Conservation (phyloP, 371 early-diverging fungal species). For the Blakeslea trispora region DNA sequence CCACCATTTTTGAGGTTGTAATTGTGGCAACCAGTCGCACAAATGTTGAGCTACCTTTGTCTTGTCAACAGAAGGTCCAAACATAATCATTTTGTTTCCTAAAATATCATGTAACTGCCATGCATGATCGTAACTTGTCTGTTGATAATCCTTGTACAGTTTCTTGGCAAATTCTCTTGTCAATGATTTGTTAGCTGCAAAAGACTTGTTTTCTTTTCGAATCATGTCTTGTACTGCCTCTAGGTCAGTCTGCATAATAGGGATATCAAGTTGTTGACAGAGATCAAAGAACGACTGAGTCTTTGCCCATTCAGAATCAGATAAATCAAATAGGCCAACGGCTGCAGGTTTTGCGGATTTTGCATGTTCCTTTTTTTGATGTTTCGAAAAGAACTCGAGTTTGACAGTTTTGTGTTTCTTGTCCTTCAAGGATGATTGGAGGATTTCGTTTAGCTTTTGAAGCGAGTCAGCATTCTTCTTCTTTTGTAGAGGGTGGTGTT, state of each 20-base stretch:
- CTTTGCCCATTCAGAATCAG: conserved; percentile 31
- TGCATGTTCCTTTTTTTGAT: conserved; percentile 11
- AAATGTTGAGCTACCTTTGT: conserved; percentile 18
- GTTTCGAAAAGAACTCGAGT: conserved; percentile 13
- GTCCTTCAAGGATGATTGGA: conserved; percentile 4
- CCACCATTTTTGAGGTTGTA: conserved; percentile 46
- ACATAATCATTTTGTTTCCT: conserved; percentile 26
- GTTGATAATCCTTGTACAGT: conserved; percentile 23
- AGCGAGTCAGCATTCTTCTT: conserved; percentile 37
- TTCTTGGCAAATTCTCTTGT: conserved; percentile 40
- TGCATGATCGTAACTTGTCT: neutral
- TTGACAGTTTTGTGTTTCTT: conserved; percentile 2
- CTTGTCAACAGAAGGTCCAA: conserved; percentile 27
- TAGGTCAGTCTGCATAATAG: conserved; percentile 26
- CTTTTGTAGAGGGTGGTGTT: conserved; percentile 28
- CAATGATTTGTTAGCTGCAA: conserved; percentile 10
- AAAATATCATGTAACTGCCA: conserved; percentile 18
- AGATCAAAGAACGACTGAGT: conserved; percentile 27
- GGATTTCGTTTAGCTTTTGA: conserved; percentile 31
- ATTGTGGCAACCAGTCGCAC: conserved; percentile 23
- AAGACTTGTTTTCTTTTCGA: conserved; percentile 3
- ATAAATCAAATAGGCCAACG: conserved; percentile 6
- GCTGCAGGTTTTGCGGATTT: conserved; percentile 2
- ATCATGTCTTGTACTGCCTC: conserved; percentile 30
- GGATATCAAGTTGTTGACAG: conserved; percentile 29